phyloP scores from a whole-genome alignment of 495 filamentous ascomycete genomes.

The Neurospora sp. region DNA sequence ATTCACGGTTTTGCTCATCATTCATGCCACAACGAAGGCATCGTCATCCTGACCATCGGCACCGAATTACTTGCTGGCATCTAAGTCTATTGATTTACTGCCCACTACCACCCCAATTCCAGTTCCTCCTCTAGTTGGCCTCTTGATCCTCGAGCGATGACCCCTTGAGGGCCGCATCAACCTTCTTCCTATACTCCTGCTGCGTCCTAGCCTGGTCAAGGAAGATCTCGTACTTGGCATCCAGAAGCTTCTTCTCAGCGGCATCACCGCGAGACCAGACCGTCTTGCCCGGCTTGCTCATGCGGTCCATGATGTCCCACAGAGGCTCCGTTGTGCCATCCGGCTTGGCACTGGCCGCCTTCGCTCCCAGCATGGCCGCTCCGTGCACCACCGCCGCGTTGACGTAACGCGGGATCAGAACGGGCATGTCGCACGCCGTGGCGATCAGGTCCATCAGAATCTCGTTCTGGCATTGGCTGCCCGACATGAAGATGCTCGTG shows the following conservation, averaged over 20 bases:
- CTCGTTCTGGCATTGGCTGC: constrained; percentile 90
- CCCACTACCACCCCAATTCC: background rate
- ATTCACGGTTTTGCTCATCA: background rate
- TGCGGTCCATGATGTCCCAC: constrained; percentile 95
- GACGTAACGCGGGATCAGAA: constrained; percentile 83
- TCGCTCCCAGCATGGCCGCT: constrained; percentile 92
- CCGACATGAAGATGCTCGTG: constrained; percentile 93
- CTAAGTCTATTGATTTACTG: background rate
- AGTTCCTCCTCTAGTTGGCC: background rate
- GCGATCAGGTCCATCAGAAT: constrained; percentile 87
- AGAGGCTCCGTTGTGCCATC: constrained; percentile 75
- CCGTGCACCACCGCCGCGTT: constrained; percentile 95
- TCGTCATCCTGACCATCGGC: background rate
- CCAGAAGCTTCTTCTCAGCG: constrained; percentile 67
- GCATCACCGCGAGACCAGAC: constrained; percentile 59
- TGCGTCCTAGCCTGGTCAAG: constrained; percentile 69
- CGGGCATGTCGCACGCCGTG: constrained; percentile 81
- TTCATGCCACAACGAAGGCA: background rate
- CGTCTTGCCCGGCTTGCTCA: constrained; percentile 86
- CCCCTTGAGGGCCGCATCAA: constrained; percentile 51
- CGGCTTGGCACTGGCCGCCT: constrained; percentile 69
- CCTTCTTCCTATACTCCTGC: constrained; percentile 56
- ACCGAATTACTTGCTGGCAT: background rate
- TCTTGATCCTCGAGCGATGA: constrained; percentile 18
- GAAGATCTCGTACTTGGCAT: constrained; percentile 80